Percentiles rank a stretch among this genome's conserved stretches.
phyloP scores from a whole-genome alignment of 2,329 filamentous ascomycete species.

The Aspergillus persii region DNA sequence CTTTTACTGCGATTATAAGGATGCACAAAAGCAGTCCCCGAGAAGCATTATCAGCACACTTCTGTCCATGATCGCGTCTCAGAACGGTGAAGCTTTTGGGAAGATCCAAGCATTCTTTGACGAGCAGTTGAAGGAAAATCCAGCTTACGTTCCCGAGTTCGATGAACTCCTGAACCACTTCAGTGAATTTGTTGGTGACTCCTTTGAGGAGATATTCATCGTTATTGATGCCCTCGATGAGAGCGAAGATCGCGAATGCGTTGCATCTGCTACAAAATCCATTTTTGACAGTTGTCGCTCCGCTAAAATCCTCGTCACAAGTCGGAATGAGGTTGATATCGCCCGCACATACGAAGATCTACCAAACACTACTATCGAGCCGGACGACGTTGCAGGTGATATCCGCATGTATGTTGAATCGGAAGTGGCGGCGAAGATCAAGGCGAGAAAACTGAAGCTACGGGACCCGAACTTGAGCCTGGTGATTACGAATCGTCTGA shows the following conservation, averaged over 20 bases:
- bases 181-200: background rate
- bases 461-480: background rate
- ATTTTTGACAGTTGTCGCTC: background rate
- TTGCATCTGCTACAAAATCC: background rate
- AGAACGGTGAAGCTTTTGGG: background rate
- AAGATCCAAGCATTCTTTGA: background rate
- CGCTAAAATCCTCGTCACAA: background rate
- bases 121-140: background rate
- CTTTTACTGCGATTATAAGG: background rate
- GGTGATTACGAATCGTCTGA: background rate
- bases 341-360: background rate
- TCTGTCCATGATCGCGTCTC: background rate
- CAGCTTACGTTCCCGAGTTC: background rate
- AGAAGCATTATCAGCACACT: background rate
- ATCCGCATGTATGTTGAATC: background rate
- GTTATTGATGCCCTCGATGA: background rate
- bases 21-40: background rate
- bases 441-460: background rate
- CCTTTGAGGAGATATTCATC: background rate
- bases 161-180: background rate
- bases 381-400: background rate
- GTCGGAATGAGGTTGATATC: background rate
- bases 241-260: background rate
- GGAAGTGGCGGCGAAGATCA: background rate
- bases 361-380: background rate